Evolutionary conservation across 2,329 filamentous ascomycete species (phyloP).

Genomic region (Calcarisporium arbuscula): DNA sequence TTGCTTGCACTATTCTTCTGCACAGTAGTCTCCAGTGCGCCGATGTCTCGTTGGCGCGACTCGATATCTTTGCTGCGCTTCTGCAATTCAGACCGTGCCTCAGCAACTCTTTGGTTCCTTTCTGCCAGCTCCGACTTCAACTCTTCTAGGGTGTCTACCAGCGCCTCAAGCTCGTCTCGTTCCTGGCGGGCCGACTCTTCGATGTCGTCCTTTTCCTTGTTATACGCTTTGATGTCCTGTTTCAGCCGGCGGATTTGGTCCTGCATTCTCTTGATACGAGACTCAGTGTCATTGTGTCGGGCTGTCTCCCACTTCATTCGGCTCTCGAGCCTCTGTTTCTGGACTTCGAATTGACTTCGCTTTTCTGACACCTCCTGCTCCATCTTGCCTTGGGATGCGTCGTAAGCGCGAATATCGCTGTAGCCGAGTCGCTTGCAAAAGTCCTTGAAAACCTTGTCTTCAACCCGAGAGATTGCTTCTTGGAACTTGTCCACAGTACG

Average conservation of each 20-base stretch:
- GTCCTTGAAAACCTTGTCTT: conserved; percentile 77
- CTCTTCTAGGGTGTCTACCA: conserved; percentile 66
- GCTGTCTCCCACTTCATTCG: conserved; percentile 51
- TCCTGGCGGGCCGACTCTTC: conserved; percentile 66
- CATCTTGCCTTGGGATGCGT: conserved; percentile 84
- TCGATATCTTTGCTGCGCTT: conserved; percentile 83
- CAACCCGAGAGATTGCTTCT: conserved; percentile 66
- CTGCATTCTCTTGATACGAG: conserved; percentile 64
- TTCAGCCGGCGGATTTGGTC: conserved; percentile 60
- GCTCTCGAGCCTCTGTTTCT: conserved; percentile 67
- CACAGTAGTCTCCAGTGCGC: conserved; percentile 73
- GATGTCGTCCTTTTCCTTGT: conserved; percentile 66
- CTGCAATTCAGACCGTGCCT: conserved; percentile 72
- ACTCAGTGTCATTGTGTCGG: conserved; percentile 50
- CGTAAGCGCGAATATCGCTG: conserved; percentile 83
- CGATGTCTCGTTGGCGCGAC: conserved; percentile 62
- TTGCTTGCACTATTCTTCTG: conserved; percentile 80
- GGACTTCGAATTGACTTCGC: conserved; percentile 78
- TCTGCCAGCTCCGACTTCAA: conserved; percentile 61
- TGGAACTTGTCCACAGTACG: conserved; percentile 46
- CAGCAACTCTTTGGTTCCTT: conserved; percentile 69
- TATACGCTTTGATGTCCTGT: conserved; percentile 62
- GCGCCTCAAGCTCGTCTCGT: conserved; percentile 67
- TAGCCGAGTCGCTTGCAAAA: conserved; percentile 90
- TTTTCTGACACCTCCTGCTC: conserved; percentile 87